Base-by-base conservation (phyloP, 495 filamentous ascomycete species). In the Darksidea phi region DNA sequence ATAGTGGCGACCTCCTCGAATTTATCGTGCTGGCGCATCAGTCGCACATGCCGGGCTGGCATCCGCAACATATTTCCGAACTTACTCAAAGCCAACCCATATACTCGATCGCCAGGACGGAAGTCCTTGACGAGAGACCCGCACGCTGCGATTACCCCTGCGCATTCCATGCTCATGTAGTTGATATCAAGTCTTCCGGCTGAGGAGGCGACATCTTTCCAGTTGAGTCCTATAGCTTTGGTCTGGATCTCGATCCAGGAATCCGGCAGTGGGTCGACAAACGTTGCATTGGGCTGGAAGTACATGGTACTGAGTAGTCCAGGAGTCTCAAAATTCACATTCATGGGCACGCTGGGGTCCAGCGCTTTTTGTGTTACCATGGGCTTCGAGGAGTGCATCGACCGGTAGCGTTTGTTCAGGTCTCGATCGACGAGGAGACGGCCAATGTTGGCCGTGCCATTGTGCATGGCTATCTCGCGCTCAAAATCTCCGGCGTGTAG, bases 1-100 rank as follows among this genome's bases (percentile, higher is more conserved):
- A 87, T 67, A 11, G 80, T 78, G 0, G 80, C 81, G 6, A 79
- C 80, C 32, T 75, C 75, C 23, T 82, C 77, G 54, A 83, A 80
- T 2, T 74, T 66, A 61, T 85, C 75, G 13, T 77, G 60, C 2
- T 73, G 67, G 0, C 79, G 79, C 5, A 88, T 71, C 34, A 43
- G 45, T 17, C 54, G 47, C 18, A 42, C 54, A 25, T 45, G 26
- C 6, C 1, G 36, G 1, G 47, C 63, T 24, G 47, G 63, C 0
- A 63, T 26, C 7, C 62, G 38, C 1, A 36, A 28, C 42, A 25
- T 49, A 24, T 48, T 63, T 12, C 50, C 54, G 28, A 69, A 65
- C 1, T 59, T 25, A 1, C 67, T 49, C 18, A 4, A n/a, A 6
- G 18, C 64, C 23, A 71, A 48, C 15, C 53, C 77, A 28, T 74